Evolutionary conservation across 2,329 filamentous ascomycete species (phyloP).

Genomic region (Fusarium solani-melongenae): DNA sequence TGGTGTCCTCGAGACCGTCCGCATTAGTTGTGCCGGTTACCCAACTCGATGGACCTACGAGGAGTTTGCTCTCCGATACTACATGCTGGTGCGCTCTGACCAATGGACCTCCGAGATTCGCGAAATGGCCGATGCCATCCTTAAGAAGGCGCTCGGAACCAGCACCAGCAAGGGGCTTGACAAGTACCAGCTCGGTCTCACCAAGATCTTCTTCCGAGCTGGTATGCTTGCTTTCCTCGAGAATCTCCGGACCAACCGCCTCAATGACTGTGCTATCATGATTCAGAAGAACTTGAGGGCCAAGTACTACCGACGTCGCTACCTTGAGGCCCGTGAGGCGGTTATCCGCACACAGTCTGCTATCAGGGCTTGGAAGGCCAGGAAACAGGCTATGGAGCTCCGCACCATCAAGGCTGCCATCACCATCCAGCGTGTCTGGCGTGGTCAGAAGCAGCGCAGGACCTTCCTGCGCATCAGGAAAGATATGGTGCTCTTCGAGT

Average conservation of each 20-base stretch:
- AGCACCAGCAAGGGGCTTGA: constrained; percentile 80
- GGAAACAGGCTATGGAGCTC: constrained; percentile 81
- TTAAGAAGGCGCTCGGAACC: constrained; percentile 87
- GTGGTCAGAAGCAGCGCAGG: constrained; percentile 89
- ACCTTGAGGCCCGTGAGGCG: constrained; percentile 85
- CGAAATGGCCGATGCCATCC: constrained; percentile 91
- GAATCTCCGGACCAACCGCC: constrained; percentile 87
- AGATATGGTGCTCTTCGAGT: constrained; percentile 89
- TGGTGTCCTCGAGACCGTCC: constrained; percentile 97
- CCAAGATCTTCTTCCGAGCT: constrained; percentile 99
- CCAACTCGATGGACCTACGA: constrained; percentile 99
- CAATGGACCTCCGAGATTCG: constrained; percentile 95
- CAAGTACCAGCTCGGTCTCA: constrained; percentile 97
- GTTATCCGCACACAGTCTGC: constrained; percentile 85
- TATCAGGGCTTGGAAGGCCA: constrained; percentile 80
- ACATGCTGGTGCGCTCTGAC: constrained; percentile 92
- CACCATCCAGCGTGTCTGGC: constrained; percentile 95
- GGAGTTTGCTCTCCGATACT: constrained; percentile 96
- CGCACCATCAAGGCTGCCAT: constrained; percentile 88
- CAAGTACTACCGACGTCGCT: constrained; percentile 94
- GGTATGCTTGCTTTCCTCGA: constrained; percentile 99
- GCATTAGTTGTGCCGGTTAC: constrained; percentile 97
- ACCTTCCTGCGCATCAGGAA: constrained; percentile 80
- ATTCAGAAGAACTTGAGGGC: constrained; percentile 98
- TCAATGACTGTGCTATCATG: constrained; percentile 95